Conservation (phyloP, 176 grass and related monocot species). For the Musa beccarii region DNA sequence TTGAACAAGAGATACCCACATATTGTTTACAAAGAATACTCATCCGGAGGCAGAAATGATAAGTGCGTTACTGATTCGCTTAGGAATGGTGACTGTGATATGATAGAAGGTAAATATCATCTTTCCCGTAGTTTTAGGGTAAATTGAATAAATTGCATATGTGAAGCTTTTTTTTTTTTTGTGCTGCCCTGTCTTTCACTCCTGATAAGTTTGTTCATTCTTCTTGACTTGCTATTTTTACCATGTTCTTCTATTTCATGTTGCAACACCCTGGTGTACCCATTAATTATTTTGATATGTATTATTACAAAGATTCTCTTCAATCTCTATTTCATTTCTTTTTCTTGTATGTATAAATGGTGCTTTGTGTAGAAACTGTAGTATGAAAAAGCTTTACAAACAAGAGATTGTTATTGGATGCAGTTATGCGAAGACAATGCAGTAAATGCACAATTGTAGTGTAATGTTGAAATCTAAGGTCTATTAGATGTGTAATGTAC, state of each 20-base stretch:
- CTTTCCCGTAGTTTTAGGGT: neutral
- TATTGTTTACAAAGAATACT: constrained; percentile 78
- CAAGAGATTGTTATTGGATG: neutral
- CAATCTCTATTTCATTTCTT: neutral
- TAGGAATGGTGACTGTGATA: constrained; percentile 28
- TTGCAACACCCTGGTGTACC: no score
- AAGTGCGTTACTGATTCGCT: constrained; percentile 28
- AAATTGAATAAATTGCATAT: neutral
- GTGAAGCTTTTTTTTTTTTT: no score
- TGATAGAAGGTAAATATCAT: constrained; percentile 58
- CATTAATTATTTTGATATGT: no score
- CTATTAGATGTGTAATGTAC: neutral
- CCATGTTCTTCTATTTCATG: no score
- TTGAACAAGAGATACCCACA: constrained; percentile 57
- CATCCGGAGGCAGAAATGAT: constrained; percentile 49
- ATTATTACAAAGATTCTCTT: neutral
- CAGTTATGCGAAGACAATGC: neutral
- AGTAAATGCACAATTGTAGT: neutral
- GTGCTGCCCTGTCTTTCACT: neutral
- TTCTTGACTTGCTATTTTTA: neutral
- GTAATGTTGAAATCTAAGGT: neutral
- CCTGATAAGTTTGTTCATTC: neutral
- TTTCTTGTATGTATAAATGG: neutral
- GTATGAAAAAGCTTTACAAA: neutral
- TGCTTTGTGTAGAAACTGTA: neutral